A percentile compares a stretch with the other conserved stretches of the same genome.
These are phyloP conservation scores for Sporothrix curviconia DNA, from an alignment of 2,329 filamentous ascomycete species.

Conservation along the genomic window DNA sequence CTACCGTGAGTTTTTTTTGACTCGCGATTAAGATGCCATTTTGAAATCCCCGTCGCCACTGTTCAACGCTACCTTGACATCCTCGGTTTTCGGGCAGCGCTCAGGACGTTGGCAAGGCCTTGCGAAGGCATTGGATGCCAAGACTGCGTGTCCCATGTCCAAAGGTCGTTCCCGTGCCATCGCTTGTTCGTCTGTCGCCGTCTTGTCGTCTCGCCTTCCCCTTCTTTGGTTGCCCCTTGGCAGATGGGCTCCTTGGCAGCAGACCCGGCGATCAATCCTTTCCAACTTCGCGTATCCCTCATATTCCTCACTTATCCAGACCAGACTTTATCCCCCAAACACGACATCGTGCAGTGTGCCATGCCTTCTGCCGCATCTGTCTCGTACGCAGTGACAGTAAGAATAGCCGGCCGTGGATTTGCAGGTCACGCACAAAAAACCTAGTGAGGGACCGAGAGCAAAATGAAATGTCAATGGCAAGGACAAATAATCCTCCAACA, in stretches of 20 bases:
- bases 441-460: not conserved
- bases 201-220: not conserved
- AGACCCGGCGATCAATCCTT: slow-evolving; percentile 1
- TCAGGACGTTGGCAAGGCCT: not conserved
- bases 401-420: not conserved
- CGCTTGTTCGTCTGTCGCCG: slow-evolving; percentile 1
- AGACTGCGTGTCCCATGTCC: not conserved
- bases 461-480: not conserved
- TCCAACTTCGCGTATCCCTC: slow-evolving; percentile 9
- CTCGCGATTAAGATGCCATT: not conserved
- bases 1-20: not conserved
- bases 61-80: not conserved
- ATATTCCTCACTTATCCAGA: not conserved
- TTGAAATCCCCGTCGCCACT: not conserved
- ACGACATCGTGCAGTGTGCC: too few species aligned
- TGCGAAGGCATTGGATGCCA: not conserved
- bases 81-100: not conserved
- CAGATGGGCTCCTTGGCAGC: not conserved
- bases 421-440: not conserved
- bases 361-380: not conserved
- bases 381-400: not conserved
- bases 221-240: not conserved
- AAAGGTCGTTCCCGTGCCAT: not conserved
- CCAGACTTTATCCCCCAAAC: slow-evolving; percentile 7
- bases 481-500: not conserved